Evolutionary conservation across 2,329 filamentous ascomycete species (phyloP).

Genomic region (Paraconiothyrium brasiliense): DNA sequence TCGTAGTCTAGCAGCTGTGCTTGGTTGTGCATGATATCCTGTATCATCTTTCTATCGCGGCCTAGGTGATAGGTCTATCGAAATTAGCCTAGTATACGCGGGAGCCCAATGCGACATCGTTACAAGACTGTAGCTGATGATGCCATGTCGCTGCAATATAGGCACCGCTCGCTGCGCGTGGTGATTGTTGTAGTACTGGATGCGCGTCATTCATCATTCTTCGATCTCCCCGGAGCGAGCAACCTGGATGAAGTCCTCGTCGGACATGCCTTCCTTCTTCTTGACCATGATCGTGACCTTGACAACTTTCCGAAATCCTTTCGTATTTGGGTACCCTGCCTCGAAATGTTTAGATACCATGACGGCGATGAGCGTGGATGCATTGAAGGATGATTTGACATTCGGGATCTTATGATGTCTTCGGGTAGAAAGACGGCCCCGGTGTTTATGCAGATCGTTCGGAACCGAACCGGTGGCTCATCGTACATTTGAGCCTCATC

Average conservation of each 20-base stretch:
- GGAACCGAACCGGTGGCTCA: conserved; percentile 16
- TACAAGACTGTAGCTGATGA: conserved; percentile 58
- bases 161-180: conserved; percentile 57
- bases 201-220: conserved; percentile 40
- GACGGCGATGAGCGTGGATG: conserved; percentile 33
- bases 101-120: background rate
- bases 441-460: conserved; percentile 9
- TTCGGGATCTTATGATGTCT: background rate
- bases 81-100: conserved; percentile 16
- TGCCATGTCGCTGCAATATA: conserved; percentile 54
- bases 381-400: background rate
- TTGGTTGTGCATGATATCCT: conserved; percentile 58
- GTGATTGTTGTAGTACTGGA: conserved; percentile 57
- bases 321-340: conserved; percentile 56
- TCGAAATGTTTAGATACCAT: conserved; percentile 56
- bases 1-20: conserved; percentile 56
- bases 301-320: conserved; percentile 58
- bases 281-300: conserved; percentile 58
- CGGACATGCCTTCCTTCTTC: conserved; percentile 57
- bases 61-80: conserved; percentile 56
- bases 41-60: conserved; percentile 54
- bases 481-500: conserved; percentile 18
- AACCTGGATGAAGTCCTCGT: conserved; percentile 52
- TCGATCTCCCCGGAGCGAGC: background rate
- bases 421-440: conserved; percentile 1